Percentiles rank a stretch among this genome's conserved stretches.
Conservation (phyloP, 257 asterid genomes). For the Ophiorrhiza pumila region DNA sequence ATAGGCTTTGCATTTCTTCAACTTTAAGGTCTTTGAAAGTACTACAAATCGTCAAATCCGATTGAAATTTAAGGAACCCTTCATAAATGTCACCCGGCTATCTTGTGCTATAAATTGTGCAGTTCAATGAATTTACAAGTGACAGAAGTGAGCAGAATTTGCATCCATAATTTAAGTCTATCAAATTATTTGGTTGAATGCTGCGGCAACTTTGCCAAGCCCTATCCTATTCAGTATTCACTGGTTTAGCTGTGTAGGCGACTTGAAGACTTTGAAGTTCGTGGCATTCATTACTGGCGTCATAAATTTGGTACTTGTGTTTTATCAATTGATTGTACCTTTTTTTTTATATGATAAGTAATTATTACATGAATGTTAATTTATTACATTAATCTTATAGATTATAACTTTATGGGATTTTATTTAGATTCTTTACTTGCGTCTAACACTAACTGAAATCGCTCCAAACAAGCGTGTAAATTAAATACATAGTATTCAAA, state of each 20-base stretch:
- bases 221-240: background rate
- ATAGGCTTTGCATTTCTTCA: background rate
- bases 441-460: too few relatives aligned
- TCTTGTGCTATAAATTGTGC: background rate
- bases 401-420: too few relatives aligned
- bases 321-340: too few relatives aligned
- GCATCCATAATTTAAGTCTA: background rate
- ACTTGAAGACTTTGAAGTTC: background rate
- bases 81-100: background rate
- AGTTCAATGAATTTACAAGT: background rate
- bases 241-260: constrained; percentile 5
- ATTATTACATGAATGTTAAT: too few relatives aligned
- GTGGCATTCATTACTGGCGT: constrained; percentile 12
- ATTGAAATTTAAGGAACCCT: background rate
- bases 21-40: background rate
- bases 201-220: background rate
- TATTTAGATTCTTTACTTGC: too few relatives aligned
- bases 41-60: background rate
- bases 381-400: too few relatives aligned
- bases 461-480: too few relatives aligned
- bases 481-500: too few relatives aligned
- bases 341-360: too few relatives aligned
- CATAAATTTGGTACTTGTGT: constrained; percentile 4
- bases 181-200: background rate
- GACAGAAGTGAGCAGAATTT: background rate